Evolutionary conservation across 805 yeast genomes (phyloP).

Genomic region (Wickerhamiella alocasiicola): DNA sequence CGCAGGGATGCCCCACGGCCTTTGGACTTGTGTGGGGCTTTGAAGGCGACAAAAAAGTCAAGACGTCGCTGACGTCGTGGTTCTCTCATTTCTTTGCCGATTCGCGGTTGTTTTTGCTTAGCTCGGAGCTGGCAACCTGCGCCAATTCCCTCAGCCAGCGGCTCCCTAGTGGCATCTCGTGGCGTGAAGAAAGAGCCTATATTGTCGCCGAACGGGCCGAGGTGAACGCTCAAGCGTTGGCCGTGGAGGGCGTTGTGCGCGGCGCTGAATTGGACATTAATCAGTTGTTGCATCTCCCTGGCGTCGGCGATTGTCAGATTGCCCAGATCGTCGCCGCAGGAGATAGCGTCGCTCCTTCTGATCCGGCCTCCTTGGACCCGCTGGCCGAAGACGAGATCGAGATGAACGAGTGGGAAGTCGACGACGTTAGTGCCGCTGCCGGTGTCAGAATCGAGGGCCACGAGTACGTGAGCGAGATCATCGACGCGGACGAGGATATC

Average conservation of each 20-base stretch:
- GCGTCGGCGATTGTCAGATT: slow-evolving; percentile 77
- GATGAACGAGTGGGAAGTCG: slow-evolving; percentile 26
- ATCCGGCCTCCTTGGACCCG: slow-evolving; percentile 24
- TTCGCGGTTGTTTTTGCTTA: slow-evolving; percentile 57
- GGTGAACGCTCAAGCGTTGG: slow-evolving; percentile 35
- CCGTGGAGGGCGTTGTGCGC: slow-evolving; percentile 72
- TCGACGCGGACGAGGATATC: slow-evolving; percentile 26
- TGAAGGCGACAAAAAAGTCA: slow-evolving; percentile 51
- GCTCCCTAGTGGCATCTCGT: slow-evolving; percentile 68
- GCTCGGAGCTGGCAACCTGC: slow-evolving; percentile 59
- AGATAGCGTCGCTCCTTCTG: slow-evolving; percentile 22
- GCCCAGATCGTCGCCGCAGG: slow-evolving; percentile 42
- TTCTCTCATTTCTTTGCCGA: slow-evolving; percentile 69
- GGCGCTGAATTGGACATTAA: slow-evolving; percentile 62
- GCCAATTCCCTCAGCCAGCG: slow-evolving; percentile 71
- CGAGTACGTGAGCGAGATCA: slow-evolving; percentile 32
- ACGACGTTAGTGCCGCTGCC: slow-evolving; percentile 23
- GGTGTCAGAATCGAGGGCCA: slow-evolving; percentile 51
- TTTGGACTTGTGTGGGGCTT: slow-evolving; percentile 70
- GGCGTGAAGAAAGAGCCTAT: slow-evolving; percentile 94
- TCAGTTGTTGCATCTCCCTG: slow-evolving; percentile 75
- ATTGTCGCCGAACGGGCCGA: slow-evolving; percentile 56
- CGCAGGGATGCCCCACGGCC: slow-evolving; percentile 82
- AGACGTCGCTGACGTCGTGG: slow-evolving; percentile 51
- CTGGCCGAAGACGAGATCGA: slow-evolving; percentile 18